These are phyloP conservation scores for Hygrophoropsis aurantiaca DNA, from an alignment of 768 basidiomycete genomes.

Conservation along the genomic window DNA sequence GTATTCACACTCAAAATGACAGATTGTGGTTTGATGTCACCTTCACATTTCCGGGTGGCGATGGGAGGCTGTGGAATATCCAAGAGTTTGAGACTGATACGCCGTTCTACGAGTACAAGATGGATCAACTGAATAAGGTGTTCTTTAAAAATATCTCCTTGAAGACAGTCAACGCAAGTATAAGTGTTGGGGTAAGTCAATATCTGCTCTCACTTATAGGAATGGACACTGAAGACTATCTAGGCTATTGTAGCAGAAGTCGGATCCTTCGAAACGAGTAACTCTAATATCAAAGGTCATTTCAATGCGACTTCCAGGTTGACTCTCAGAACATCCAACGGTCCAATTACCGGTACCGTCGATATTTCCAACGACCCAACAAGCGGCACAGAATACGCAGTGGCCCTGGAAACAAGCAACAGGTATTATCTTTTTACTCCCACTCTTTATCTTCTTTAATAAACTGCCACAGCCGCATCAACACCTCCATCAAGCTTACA, in stretches of 20 bases:
- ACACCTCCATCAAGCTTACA: slow-evolving; percentile 30
- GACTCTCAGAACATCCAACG: slow-evolving; percentile 37
- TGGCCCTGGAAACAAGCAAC: slow-evolving; percentile 43
- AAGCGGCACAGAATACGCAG: slow-evolving; percentile 27
- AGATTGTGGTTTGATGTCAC: slow-evolving; percentile 34
- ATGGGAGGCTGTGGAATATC: slow-evolving; percentile 29
- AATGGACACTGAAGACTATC: too few species aligned
- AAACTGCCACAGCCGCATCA: slow-evolving; percentile 28
- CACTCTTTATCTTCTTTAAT: not conserved
- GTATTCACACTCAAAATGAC: too few species aligned
- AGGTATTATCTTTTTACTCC: slow-evolving; percentile 30
- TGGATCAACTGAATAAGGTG: slow-evolving; percentile 36
- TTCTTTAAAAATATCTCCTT: slow-evolving; percentile 39
- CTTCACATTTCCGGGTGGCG: slow-evolving; percentile 36
- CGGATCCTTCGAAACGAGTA: slow-evolving; percentile 36
- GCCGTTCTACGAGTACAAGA: slow-evolving; percentile 36
- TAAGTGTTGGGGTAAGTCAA: slow-evolving; percentile 33
- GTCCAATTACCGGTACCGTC: slow-evolving; percentile 37
- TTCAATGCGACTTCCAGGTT: slow-evolving; percentile 40
- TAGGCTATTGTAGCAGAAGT: slow-evolving; percentile 7
- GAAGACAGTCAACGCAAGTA: slow-evolving; percentile 32
- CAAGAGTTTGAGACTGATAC: slow-evolving; percentile 44
- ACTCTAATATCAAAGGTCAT: slow-evolving; percentile 45
- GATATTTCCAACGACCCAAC: slow-evolving; percentile 30
- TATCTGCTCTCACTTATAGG: not conserved